These are phyloP conservation scores for Xylaria acuta DNA, from an alignment of 495 filamentous ascomycete genomes.

Conservation along the genomic window DNA sequence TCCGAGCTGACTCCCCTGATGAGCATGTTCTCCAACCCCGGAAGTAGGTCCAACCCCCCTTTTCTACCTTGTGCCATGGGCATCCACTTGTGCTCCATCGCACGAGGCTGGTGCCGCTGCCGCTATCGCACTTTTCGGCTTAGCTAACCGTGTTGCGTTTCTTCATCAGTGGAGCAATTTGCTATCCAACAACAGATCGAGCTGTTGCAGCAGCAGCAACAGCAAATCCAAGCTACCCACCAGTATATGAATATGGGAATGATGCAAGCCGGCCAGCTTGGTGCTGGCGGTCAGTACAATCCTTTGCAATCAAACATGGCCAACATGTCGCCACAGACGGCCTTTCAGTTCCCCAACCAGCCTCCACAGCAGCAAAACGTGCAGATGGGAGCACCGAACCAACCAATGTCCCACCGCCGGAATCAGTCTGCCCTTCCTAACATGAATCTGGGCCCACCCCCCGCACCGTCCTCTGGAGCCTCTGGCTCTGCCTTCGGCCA, in stretches of 20 bases:
- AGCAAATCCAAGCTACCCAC: constrained; percentile 94
- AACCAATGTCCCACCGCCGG: constrained; percentile 85
- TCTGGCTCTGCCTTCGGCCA: constrained; percentile 83
- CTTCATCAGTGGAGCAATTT: constrained; percentile 86
- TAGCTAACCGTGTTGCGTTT: constrained; percentile 40
- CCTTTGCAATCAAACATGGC: constrained; percentile 68
- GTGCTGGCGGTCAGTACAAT: constrained; percentile 70
- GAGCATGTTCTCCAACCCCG: constrained; percentile 77
- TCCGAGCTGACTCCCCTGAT: constrained; percentile 98
- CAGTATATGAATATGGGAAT: constrained; percentile 98
- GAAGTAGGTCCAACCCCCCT: constrained; percentile 52
- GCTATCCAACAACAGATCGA: constrained; percentile 99
- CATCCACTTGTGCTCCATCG: constrained; percentile 19
- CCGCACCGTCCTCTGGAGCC: constrained; percentile 93
- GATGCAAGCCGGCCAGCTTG: constrained; percentile 82
- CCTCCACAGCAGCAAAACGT: constrained; percentile 67
- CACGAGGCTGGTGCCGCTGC: constrained; percentile 8
- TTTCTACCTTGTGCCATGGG: constrained; percentile 5
- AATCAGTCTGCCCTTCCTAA: constrained; percentile 97
- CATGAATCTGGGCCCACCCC: constrained; percentile 91
- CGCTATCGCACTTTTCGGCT: constrained; percentile 1
- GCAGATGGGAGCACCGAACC: constrained; percentile 76
- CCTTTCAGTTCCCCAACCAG: constrained; percentile 90
- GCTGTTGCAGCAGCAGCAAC: constrained; percentile 95
- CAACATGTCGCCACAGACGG: constrained; percentile 81